Conservation (phyloP, 331 rosid genomes). For the Rosa hybrid region DNA sequence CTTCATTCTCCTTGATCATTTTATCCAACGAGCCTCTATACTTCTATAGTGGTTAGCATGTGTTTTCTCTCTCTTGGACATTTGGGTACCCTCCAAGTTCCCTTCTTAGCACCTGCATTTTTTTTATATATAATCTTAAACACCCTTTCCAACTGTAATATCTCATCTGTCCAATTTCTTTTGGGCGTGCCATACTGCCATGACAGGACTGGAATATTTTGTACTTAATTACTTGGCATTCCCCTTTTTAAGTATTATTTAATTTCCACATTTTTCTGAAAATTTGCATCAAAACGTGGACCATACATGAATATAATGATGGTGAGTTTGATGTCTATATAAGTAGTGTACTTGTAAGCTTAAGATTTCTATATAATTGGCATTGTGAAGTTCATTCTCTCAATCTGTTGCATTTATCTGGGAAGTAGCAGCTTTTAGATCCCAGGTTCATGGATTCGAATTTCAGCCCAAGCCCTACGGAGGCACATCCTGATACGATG, state of each 20-base stretch:
- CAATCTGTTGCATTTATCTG: neutral
- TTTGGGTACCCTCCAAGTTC: constrained; percentile 26
- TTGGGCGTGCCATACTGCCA: constrained; percentile 20
- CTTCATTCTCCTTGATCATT: constrained; percentile 34
- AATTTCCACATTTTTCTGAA: neutral
- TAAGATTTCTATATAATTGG: neutral
- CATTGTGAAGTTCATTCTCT: constrained; percentile 11
- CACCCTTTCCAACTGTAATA: constrained; percentile 54
- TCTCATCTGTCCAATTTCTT: constrained; percentile 30
- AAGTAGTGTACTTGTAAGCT: constrained; percentile 1
- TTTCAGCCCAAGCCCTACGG: constrained; percentile 59
- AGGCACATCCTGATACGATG: constrained; percentile 84
- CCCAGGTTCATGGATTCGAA: constrained; percentile 39
- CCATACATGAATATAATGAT: constrained; percentile 14
- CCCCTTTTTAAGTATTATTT: neutral
- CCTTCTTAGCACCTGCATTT: constrained; percentile 8
- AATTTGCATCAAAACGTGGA: neutral
- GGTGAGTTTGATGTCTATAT: constrained; percentile 13
- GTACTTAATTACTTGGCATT: constrained; percentile 5
- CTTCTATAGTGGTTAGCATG: constrained; percentile 59
- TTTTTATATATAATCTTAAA: constrained; percentile 13
- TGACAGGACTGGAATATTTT: constrained; percentile 25
- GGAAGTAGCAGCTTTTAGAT: neutral
- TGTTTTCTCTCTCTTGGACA: constrained; percentile 41
- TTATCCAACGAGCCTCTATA: constrained; percentile 34